A percentile compares a stretch with the other conserved stretches of the same genome.
phyloP scores from a whole-genome alignment of 805 yeast genomes.

The Scheffersomyces ergatensis region DNA sequence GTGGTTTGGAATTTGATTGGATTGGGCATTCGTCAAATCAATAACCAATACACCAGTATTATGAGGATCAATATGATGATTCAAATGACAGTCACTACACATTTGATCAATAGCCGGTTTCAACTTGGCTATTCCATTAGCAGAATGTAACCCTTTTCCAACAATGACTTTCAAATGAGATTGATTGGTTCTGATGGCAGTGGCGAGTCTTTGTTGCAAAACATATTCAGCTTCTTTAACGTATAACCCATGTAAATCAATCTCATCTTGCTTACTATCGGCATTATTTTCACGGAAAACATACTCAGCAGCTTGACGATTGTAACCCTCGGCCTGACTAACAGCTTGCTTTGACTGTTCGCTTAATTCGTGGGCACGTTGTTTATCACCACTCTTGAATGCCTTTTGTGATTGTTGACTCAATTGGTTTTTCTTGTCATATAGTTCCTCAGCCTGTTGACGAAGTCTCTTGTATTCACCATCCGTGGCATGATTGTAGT shows the following conservation, averaged over 20 bases:
- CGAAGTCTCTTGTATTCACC: constrained; percentile 61
- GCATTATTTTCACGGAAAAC: constrained; percentile 86
- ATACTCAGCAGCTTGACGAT: constrained; percentile 82
- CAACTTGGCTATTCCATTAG: constrained; percentile 77
- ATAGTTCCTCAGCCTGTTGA: constrained; percentile 65
- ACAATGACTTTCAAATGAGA: constrained; percentile 75
- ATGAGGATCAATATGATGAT: constrained; percentile 59
- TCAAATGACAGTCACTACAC: constrained; percentile 65
- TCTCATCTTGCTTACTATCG: constrained; percentile 82
- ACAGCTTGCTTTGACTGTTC: constrained; percentile 62
- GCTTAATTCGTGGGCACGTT: constrained; percentile 69
- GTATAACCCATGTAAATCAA: constrained; percentile 88
- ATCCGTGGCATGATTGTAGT: constrained; percentile 75
- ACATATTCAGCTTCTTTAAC: constrained; percentile 85
- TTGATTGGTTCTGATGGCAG: constrained; percentile 59
- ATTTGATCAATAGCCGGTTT: constrained; percentile 85
- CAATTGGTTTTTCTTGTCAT: constrained; percentile 50
- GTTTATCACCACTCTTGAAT: constrained; percentile 69
- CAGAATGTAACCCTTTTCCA: constrained; percentile 89
- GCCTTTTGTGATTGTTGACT: constrained; percentile 75
- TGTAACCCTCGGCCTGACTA: constrained; percentile 62
- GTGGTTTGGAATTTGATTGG: constrained; percentile 27
- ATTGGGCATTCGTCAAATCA: constrained; percentile 41
- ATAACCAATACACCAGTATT: constrained; percentile 82
- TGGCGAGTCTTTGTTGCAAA: constrained; percentile 69